Conservation (phyloP, 805 yeast genomes). For the Kluyveromyces wickerhamii region DNA sequence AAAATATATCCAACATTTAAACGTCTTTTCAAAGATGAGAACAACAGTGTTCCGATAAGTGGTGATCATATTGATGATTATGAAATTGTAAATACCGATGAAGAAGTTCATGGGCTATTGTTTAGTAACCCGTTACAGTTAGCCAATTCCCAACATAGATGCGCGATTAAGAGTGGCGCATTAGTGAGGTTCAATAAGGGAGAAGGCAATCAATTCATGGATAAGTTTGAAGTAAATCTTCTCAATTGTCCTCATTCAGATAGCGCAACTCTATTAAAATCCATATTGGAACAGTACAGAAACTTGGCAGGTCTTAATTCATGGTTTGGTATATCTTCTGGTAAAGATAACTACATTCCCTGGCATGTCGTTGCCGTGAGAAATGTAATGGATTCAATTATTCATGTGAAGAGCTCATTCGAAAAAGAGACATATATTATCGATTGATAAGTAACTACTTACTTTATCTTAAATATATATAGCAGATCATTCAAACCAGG, state of each 20-base stretch:
- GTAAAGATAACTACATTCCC: slow-evolving; percentile 43
- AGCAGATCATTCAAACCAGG: neutral
- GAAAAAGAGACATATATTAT: slow-evolving; percentile 4
- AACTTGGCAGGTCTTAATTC: slow-evolving; percentile 38
- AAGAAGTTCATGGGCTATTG: slow-evolving; percentile 48
- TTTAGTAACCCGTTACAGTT: slow-evolving; percentile 57
- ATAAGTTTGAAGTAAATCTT: slow-evolving; percentile 53
- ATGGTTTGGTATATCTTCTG: slow-evolving; percentile 33
- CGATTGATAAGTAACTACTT: neutral
- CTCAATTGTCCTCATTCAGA: slow-evolving; percentile 68
- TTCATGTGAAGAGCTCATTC: slow-evolving; percentile 37
- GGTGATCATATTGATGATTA: slow-evolving; percentile 17
- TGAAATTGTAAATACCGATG: slow-evolving; percentile 40
- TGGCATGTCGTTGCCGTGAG: slow-evolving; percentile 69
- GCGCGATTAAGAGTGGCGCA: slow-evolving; percentile 66
- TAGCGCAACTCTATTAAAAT: slow-evolving; percentile 46
- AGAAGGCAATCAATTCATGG: slow-evolving; percentile 22
- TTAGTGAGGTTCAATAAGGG: slow-evolving; percentile 35
- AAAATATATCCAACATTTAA: slow-evolving; percentile 29
- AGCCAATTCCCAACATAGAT: slow-evolving; percentile 60
- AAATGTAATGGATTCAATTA: slow-evolving; percentile 48
- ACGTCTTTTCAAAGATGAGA: slow-evolving; percentile 25
- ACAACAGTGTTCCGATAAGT: slow-evolving; percentile 1
- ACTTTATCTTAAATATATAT: neutral
- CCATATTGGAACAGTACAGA: slow-evolving; percentile 52